Conservation (phyloP, 2,329 filamentous ascomycete species). For the Myriosclerotinia curreyana region DNA sequence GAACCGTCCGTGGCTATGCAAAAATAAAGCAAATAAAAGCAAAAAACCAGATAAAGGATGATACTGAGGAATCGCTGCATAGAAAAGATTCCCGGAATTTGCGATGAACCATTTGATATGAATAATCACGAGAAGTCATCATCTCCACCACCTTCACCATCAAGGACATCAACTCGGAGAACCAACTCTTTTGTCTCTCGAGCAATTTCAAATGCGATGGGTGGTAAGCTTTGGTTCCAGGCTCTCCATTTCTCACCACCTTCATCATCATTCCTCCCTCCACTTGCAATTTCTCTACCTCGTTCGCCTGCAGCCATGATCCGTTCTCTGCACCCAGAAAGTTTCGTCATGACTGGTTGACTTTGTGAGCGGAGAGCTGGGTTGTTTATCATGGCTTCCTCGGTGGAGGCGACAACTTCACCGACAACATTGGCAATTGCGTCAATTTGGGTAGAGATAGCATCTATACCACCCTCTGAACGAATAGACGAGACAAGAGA, state of each 20-base stretch:
- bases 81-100: background rate
- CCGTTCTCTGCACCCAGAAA: slow-evolving; percentile 62
- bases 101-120: background rate
- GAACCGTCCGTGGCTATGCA: slow-evolving; percentile 19
- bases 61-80: background rate
- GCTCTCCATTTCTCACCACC: slow-evolving; percentile 56
- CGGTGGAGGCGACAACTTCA: slow-evolving; percentile 65
- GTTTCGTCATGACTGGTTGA: slow-evolving; percentile 50
- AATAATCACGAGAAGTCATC: slow-evolving; percentile 32
- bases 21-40: slow-evolving; percentile 10
- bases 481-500: slow-evolving; percentile 73
- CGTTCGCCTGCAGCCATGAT: slow-evolving; percentile 62
- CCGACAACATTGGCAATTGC: slow-evolving; percentile 69
- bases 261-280: slow-evolving; percentile 50
- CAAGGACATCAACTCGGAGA: slow-evolving; percentile 45
- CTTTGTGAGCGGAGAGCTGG: slow-evolving; percentile 51
- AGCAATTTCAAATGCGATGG: slow-evolving; percentile 83
- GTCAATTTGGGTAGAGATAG: slow-evolving; percentile 66
- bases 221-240: slow-evolving; percentile 70
- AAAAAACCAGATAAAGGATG: background rate
- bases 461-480: slow-evolving; percentile 58
- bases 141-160: slow-evolving; percentile 31
- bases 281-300: slow-evolving; percentile 57
- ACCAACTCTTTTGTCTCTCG: slow-evolving; percentile 76
- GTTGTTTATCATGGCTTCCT: slow-evolving; percentile 53